Conservation (phyloP, 306 rosid species). For the Castanea sativa region DNA sequence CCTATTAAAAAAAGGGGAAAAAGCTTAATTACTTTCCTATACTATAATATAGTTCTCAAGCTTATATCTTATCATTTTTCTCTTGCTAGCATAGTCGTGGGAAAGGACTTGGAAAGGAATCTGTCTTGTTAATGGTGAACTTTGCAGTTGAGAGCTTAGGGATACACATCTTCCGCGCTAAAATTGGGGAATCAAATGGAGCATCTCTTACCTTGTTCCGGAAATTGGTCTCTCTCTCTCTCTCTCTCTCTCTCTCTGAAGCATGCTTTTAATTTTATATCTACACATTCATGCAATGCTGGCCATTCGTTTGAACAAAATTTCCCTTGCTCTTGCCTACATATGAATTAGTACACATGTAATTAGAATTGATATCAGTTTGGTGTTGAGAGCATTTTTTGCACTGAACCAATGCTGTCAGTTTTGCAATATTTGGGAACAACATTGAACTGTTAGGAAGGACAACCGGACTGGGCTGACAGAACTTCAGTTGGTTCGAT, state of each 20-base stretch:
- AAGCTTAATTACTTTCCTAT: background rate
- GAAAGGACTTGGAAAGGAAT: constrained; percentile 83
- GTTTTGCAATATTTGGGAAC: too few relatives aligned
- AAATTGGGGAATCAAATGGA: constrained; percentile 83
- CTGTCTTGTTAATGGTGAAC: constrained; percentile 77
- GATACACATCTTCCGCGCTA: constrained; percentile 58
- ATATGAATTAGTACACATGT: background rate
- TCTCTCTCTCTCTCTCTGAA: constrained; percentile 7
- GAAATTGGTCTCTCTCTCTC: constrained; percentile 60
- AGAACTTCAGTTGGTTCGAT: too few relatives aligned
- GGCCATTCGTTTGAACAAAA: background rate
- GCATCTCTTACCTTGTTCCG: constrained; percentile 71
- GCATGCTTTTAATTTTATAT: background rate
- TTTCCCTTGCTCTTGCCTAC: background rate
- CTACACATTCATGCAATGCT: background rate
- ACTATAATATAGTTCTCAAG: background rate
- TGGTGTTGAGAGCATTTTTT: too few relatives aligned
- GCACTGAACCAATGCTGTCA: too few relatives aligned
- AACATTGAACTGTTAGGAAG: too few relatives aligned
- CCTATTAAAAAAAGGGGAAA: background rate
- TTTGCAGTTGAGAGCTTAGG: constrained; percentile 67
- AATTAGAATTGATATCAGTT: background rate
- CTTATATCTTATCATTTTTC: constrained; percentile 20
- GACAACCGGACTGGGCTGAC: too few relatives aligned
- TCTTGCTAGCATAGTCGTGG: constrained; percentile 80